Evolutionary conservation across 768 basidiomycete genomes (phyloP).

Genomic region (Hemileccinum impolitum): DNA sequence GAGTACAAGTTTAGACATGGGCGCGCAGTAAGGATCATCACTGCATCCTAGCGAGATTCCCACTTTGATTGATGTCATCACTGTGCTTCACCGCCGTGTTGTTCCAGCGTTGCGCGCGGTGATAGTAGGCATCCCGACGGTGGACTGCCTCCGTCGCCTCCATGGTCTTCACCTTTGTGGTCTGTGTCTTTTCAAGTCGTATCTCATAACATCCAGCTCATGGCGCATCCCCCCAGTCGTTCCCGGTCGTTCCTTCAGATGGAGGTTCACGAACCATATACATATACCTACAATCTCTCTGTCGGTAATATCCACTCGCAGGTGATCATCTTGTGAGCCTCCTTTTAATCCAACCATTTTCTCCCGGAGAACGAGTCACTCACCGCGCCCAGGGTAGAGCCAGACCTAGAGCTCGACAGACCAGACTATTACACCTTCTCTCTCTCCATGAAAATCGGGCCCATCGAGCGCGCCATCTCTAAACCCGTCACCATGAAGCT

Average conservation of each 20-base stretch:
- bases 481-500: conserved; percentile 46
- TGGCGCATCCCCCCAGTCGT: conserved; percentile 6
- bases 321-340: conserved; percentile 50
- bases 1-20: neutral
- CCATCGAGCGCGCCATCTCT: conserved; percentile 52
- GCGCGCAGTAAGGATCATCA: conserved; percentile 2
- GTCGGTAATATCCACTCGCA: conserved; percentile 44
- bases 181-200: conserved; percentile 10
- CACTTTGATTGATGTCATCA: neutral
- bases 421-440: conserved; percentile 45
- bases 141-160: conserved; percentile 7
- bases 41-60: neutral
- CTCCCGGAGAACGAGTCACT: neutral
- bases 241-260: conserved; percentile 22
- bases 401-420: conserved; percentile 18
- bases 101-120: neutral
- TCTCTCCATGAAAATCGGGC: conserved; percentile 51
- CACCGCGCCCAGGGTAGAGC: conserved; percentile 28
- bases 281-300: conserved; percentile 49
- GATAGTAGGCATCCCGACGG: conserved; percentile 7
- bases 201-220: conserved; percentile 9
- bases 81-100: neutral
- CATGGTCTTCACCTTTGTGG: neutral
- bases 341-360: neutral
- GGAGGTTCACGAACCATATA: conserved; percentile 18